A percentile compares a stretch with the other conserved stretches of the same genome.
These are phyloP conservation scores for Dryas drummondii DNA, from an alignment of 306 rosid species.

Conservation along the genomic window DNA sequence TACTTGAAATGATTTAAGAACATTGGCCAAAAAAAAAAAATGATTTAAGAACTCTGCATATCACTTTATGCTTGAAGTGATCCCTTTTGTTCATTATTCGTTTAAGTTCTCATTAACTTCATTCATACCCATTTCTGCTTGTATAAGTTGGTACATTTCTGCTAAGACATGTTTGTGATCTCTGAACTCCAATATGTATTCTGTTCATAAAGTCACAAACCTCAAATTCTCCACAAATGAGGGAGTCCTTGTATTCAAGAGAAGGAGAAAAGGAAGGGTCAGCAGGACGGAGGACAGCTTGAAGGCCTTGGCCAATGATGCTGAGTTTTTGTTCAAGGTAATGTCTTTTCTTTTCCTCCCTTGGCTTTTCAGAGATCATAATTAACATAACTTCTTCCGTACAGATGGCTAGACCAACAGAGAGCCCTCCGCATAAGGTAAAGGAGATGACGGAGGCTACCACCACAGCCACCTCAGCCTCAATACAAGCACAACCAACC, in stretches of 20 bases:
- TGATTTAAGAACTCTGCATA: too few relatives aligned
- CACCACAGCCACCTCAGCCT: too few relatives aligned
- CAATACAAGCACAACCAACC: too few relatives aligned
- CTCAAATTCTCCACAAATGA: not conserved
- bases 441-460: not conserved
- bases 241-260: not conserved
- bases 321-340: not conserved
- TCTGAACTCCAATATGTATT: not conserved
- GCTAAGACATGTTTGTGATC: not conserved
- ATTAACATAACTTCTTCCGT: not conserved
- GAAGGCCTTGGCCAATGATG: not conserved
- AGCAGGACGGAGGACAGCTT: not conserved
- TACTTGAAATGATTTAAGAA: too few relatives aligned
- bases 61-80: not conserved
- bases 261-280: not conserved
- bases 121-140: not conserved
- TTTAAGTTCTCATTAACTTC: not conserved
- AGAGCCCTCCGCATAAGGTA: not conserved
- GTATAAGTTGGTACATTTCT: not conserved
- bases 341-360: not conserved
- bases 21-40: too few relatives aligned
- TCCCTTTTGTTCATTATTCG: not conserved
- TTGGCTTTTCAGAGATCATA: not conserved
- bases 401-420: not conserved
- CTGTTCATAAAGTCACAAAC: not conserved